These are phyloP conservation scores for Lactarius evosmus DNA, from an alignment of 768 basidiomycete genomes.

Conservation along the genomic window DNA sequence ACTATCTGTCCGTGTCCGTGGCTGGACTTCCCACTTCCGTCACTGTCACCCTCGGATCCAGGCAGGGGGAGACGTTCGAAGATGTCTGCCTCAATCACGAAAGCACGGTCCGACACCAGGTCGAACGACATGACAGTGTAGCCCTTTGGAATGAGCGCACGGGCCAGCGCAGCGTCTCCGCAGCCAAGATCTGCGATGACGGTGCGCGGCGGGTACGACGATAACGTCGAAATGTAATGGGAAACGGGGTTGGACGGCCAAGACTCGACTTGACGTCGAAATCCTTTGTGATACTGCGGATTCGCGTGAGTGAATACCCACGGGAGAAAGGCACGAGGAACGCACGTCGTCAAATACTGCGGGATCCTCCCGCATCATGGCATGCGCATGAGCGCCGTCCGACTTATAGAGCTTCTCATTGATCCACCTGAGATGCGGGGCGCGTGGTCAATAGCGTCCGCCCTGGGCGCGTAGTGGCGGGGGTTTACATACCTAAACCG, in stretches of 20 bases:
- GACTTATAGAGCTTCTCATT: conserved; percentile 94
- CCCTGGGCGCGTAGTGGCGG: not conserved
- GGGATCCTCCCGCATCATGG: conserved; percentile 83
- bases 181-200: conserved; percentile 93
- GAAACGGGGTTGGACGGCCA: conserved; percentile 97
- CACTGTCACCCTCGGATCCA: conserved; percentile 54
- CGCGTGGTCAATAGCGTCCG: not conserved
- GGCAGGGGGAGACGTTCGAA: conserved; percentile 79
- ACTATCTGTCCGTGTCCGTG: conserved; percentile 71
- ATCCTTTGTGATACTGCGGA: conserved; percentile 84
- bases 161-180: conserved; percentile 88
- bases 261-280: conserved; percentile 83
- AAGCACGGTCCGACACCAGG: conserved; percentile 67
- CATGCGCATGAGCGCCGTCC: conserved; percentile 64
- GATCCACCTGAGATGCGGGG: conserved; percentile 56
- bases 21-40: conserved; percentile 35
- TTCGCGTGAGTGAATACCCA: conserved; percentile 7
- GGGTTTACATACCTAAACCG: conserved; percentile 63
- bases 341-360: conserved; percentile 78
- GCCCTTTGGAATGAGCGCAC: conserved; percentile 64
- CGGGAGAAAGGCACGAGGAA: conserved; percentile 16
- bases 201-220: conserved; percentile 58
- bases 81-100: conserved; percentile 88
- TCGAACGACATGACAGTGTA: conserved; percentile 75
- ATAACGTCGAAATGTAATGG: conserved; percentile 66